Conservation (phyloP, 371 early-diverging fungal species). For the Sporodiniella umbellata region DNA sequence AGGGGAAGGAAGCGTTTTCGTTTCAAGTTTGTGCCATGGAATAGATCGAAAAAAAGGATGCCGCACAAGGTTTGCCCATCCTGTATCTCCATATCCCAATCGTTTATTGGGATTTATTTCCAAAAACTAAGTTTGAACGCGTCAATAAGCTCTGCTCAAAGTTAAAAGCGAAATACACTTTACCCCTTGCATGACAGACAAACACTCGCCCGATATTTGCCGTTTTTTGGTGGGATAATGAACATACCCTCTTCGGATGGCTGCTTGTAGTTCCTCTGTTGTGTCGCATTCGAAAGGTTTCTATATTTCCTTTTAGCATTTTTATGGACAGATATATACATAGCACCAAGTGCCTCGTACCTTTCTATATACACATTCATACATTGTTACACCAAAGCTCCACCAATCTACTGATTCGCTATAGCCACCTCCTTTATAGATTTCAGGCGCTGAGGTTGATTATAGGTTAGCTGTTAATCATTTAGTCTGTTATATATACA, state of each 20-base stretch:
- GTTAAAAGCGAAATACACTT: neutral
- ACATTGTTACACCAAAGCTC: slow-evolving; percentile 86
- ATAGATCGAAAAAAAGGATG: slow-evolving; percentile 56
- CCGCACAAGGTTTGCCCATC: slow-evolving; percentile 38
- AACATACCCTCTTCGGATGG: slow-evolving; percentile 52
- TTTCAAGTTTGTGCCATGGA: slow-evolving; percentile 43
- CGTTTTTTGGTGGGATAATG: slow-evolving; percentile 55
- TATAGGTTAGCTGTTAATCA: neutral
- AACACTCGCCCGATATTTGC: slow-evolving; percentile 55
- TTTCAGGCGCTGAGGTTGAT: slow-evolving; percentile 67
- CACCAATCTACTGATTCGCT: slow-evolving; percentile 86
- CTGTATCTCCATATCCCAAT: slow-evolving; percentile 48
- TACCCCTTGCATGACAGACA: slow-evolving; percentile 65
- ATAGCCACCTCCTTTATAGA: slow-evolving; percentile 72
- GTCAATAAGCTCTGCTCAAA: too few relatives aligned
- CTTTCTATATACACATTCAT: slow-evolving; percentile 62
- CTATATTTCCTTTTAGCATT: slow-evolving; percentile 13
- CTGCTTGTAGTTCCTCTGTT: slow-evolving; percentile 50
- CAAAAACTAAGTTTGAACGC: slow-evolving; percentile 28
- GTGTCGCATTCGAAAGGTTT: slow-evolving; percentile 61
- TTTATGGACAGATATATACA: too few relatives aligned
- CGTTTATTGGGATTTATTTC: slow-evolving; percentile 46
- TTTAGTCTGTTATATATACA: neutral
- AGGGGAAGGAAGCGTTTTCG: slow-evolving; percentile 48
- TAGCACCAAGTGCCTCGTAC: slow-evolving; percentile 14